Evolutionary conservation across 352 stramenopile species (phyloP), one percentile per base, ranked within the genome.

Genomic region (Globisporangium irregulare): DNA sequence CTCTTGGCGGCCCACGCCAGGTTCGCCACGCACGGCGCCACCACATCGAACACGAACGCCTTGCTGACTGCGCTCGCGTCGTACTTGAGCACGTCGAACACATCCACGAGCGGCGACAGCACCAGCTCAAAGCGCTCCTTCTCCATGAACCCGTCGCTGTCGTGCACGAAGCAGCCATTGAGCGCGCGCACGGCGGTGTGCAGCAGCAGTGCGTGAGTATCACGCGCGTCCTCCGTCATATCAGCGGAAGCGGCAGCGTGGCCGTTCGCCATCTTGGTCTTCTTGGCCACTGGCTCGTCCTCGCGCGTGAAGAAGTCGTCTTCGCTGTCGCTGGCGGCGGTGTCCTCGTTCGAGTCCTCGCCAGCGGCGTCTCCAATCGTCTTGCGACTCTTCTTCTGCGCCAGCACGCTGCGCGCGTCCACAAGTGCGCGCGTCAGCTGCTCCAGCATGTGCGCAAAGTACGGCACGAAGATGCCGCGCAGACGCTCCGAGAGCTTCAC

Each of bases 381-480:
- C 27, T 71, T 72, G 27, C 65, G 69, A 1, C 43, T 68, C n/a
- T 73, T 66, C 67, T 88, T 89, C 51, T 79, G 78, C 64, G 75
- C 68, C 32, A 94, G 43, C 41, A 79, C 74, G 10, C 77, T 75
- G 12, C 76, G 80, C 48, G 80, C 90, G 22, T 90, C 81, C 15
- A 69, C 66, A 32, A 94, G 70, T 1, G 74, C 73, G 0, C 69
- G 68, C 29, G 80, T 83, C 43, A 93, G 67, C 36, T 87, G 75
- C 43, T 91, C 80, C 48, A 94, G 58, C 48, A 93, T 72, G 68
- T 95, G 87, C 1, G 81, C 84, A 65, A 87, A 97, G 77, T 95
- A 97, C 55, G 88, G 89, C 59, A 97, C 88, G 51, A 97, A 95
- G 62, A 97, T 97, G 60, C 87, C 87, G 66, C 86, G 87, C 48